Evolutionary conservation across 495 filamentous ascomycete species (phyloP).

Genomic region (Podospora sp.): DNA sequence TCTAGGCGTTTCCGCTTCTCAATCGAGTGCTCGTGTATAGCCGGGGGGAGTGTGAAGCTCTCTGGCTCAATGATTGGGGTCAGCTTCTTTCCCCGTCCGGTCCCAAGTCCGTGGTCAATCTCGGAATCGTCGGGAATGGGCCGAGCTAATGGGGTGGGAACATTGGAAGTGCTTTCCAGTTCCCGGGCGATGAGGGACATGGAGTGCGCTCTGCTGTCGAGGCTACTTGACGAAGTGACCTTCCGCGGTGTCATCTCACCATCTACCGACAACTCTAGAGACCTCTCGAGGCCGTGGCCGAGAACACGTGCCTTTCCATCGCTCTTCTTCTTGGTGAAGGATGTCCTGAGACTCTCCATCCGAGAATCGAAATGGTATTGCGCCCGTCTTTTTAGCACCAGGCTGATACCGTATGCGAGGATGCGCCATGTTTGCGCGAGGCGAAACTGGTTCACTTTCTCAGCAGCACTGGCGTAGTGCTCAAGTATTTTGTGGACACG

Average conservation of each 20-base stretch:
- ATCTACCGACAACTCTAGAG: slow-evolving; percentile 18
- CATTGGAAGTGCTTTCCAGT: slow-evolving; percentile 72
- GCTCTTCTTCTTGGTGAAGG: slow-evolving; percentile 26
- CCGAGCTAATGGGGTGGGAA: slow-evolving; percentile 75
- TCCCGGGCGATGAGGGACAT: slow-evolving; percentile 53
- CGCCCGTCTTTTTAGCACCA: slow-evolving; percentile 61
- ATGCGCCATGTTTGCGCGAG: slow-evolving; percentile 78
- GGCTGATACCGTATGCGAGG: slow-evolving; percentile 61
- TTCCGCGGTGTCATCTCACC: slow-evolving; percentile 46
- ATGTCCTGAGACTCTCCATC: slow-evolving; percentile 33
- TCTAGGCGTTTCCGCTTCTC: slow-evolving; percentile 43
- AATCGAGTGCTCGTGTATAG: slow-evolving; percentile 33
- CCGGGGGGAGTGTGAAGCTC: slow-evolving; percentile 46
- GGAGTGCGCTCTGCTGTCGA: slow-evolving; percentile 28
- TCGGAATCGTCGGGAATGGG: slow-evolving; percentile 57
- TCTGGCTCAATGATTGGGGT: slow-evolving; percentile 47
- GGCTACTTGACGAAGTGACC: slow-evolving; percentile 33
- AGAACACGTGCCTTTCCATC: slow-evolving; percentile 29
- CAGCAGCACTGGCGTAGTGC: slow-evolving; percentile 64
- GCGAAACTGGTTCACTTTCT: slow-evolving; percentile 60
- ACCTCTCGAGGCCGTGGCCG: slow-evolving; percentile 15
- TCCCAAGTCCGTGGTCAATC: slow-evolving; percentile 29
- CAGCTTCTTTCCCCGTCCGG: slow-evolving; percentile 35
- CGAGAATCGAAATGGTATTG: slow-evolving; percentile 56
- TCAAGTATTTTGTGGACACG: slow-evolving; percentile 58